Percentiles rank a stretch among this genome's conserved stretches.
Evolutionary conservation across 164 flowering plant species (phyloP).

Genomic region (Saururus chinensis): DNA sequence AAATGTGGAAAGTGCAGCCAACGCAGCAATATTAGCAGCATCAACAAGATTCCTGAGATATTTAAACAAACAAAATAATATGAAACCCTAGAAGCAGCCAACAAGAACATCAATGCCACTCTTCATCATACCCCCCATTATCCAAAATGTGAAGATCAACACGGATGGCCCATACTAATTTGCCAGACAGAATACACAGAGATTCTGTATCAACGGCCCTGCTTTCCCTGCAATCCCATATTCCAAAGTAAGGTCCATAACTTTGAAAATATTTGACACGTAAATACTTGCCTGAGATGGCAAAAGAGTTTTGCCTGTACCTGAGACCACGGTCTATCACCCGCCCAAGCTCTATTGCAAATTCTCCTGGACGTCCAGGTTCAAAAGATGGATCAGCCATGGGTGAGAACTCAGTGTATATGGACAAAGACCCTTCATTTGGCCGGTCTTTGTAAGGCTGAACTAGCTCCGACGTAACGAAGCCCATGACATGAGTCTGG

Average conservation of each 20-base stretch:
- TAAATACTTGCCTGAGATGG: background rate
- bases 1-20: constrained; percentile 83
- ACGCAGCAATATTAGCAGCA: constrained; percentile 96
- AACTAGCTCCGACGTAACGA: constrained; percentile 70
- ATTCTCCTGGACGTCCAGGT: constrained; percentile 91
- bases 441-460: constrained; percentile 89
- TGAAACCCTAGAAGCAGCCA: background rate
- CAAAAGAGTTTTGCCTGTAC: constrained; percentile 17
- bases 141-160: constrained; percentile 90
- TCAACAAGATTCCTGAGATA: constrained; percentile 81
- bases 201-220: constrained; percentile 94
- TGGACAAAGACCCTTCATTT: constrained; percentile 76
- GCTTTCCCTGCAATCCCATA: constrained; percentile 77
- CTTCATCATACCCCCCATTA: constrained; percentile 74
- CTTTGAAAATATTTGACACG: background rate
- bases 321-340: constrained; percentile 86
- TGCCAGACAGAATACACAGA: constrained; percentile 84
- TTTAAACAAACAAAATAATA: constrained; percentile 3
- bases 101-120: background rate
- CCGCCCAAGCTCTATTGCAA: constrained; percentile 85
- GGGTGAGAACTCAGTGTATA: constrained; percentile 89
- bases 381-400: constrained; percentile 99
- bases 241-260: background rate
- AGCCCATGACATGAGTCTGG: constrained; percentile 82
- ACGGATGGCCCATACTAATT: constrained; percentile 84